Conservation (phyloP, 495 filamentous ascomycete genomes). For the Talaromyces ruber region DNA sequence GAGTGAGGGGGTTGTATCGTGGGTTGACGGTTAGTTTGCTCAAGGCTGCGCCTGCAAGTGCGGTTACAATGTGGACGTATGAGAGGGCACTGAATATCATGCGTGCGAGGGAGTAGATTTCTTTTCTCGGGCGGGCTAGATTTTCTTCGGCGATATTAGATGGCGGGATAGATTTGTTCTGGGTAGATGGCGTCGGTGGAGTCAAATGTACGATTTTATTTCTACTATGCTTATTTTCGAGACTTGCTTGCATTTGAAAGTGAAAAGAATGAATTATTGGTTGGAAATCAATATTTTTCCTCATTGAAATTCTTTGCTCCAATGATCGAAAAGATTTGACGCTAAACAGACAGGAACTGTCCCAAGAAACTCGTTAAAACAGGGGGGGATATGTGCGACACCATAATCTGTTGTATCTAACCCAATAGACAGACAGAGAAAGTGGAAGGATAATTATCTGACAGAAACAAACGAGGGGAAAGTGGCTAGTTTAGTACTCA, state of each 20-base stretch:
- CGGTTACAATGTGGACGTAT: conserved; percentile 98
- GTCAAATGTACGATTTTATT: background rate
- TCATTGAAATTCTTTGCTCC: background rate
- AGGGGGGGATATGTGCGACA: conserved; percentile 4
- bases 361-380: background rate
- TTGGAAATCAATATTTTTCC: background rate
- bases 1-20: conserved; percentile 73
- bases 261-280: background rate
- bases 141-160: background rate
- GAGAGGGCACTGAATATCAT: conserved; percentile 60
- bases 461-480: background rate
- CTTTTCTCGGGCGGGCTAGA: background rate
- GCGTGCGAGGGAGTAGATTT: conserved; percentile 29
- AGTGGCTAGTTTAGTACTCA: conserved; percentile 51
- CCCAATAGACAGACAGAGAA: background rate
- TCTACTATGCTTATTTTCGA: background rate
- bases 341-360: background rate
- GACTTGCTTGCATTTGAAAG: background rate
- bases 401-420: background rate
- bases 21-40: conserved; percentile 81
- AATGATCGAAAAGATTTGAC: background rate
- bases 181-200: background rate
- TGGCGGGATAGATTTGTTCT: background rate
- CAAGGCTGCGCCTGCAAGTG: conserved; percentile 92
- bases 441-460: background rate